Evolutionary conservation across 192 early-diverging fungal genomes (phyloP).

Genomic region (Backusella liffmaniae): DNA sequence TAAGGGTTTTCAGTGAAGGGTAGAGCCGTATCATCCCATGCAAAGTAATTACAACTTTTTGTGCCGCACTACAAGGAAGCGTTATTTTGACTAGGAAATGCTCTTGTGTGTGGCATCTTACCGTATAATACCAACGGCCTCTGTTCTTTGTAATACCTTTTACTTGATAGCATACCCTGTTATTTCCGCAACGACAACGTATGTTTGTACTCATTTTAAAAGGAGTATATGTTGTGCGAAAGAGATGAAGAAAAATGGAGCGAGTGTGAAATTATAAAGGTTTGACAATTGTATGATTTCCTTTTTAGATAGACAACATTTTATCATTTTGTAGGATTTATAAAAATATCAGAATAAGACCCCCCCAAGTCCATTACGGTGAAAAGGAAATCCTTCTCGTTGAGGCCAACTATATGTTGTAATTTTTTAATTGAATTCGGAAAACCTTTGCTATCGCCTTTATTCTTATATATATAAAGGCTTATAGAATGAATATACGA

Average conservation of each 20-base stretch:
- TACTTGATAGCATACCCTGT: not conserved
- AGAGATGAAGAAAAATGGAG: not conserved
- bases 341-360: too few relatives aligned
- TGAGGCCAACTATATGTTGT: too few relatives aligned
- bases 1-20: not conserved
- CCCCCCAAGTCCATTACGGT: too few relatives aligned
- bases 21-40: not conserved
- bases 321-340: too few relatives aligned
- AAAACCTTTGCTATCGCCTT: too few relatives aligned
- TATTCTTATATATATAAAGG: too few relatives aligned
- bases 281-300: too few relatives aligned
- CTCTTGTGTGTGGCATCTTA: not conserved
- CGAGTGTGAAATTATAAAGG: too few relatives aligned
- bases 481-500: too few relatives aligned
- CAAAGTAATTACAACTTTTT: not conserved
- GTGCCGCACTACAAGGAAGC: not conserved
- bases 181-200: not conserved
- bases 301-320: too few relatives aligned
- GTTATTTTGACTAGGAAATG: not conserved
- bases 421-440: too few relatives aligned
- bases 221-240: not conserved
- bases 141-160: not conserved
- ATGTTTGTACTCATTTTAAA: not conserved
- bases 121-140: slow-evolving; percentile 9
- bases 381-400: too few relatives aligned